A percentile compares a stretch with the other conserved stretches of the same genome.
Evolutionary conservation across 192 early-diverging fungal genomes (phyloP).

Genomic region (Coemansia sp.): DNA sequence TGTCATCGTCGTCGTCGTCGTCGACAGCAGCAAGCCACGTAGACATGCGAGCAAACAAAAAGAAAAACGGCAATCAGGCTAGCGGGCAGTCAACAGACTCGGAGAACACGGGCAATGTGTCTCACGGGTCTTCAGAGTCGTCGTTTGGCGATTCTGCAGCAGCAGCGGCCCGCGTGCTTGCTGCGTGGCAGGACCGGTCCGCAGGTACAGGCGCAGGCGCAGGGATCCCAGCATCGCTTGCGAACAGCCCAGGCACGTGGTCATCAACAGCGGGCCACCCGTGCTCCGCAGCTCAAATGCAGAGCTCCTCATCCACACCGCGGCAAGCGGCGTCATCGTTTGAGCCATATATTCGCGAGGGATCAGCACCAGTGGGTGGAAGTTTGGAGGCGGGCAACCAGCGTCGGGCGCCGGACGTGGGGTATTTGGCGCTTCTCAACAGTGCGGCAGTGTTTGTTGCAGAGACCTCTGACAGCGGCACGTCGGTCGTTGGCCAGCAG

Average conservation of each 20-base stretch:
- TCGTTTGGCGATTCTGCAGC: slow-evolving; percentile 45
- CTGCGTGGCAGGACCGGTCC: slow-evolving; percentile 46
- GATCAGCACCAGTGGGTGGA: slow-evolving; percentile 27
- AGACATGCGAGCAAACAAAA: slow-evolving; percentile 33
- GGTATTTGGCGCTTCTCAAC: slow-evolving; percentile 42
- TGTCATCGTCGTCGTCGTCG: slow-evolving; percentile 7
- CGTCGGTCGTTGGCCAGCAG: neutral
- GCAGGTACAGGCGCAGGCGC: neutral
- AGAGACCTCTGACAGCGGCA: slow-evolving; percentile 40
- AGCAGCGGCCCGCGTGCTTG: slow-evolving; percentile 48
- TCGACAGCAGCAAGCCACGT: slow-evolving; percentile 3
- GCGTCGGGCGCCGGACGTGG: slow-evolving; percentile 33
- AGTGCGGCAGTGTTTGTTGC: slow-evolving; percentile 42
- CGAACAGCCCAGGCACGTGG: slow-evolving; percentile 10
- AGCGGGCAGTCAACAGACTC: slow-evolving; percentile 40
- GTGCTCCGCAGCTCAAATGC: slow-evolving; percentile 4
- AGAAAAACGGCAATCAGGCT: slow-evolving; percentile 4
- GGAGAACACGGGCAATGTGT: slow-evolving; percentile 25
- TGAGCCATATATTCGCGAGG: slow-evolving; percentile 16
- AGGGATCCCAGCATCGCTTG: slow-evolving; percentile 4
- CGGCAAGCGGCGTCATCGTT: slow-evolving; percentile 11
- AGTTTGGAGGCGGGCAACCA: slow-evolving; percentile 6
- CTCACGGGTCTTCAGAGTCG: slow-evolving; percentile 24
- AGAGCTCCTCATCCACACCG: slow-evolving; percentile 36
- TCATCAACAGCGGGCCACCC: neutral